These are phyloP conservation scores for Russula abietina DNA, from an alignment of 768 basidiomycete genomes.

Conservation along the genomic window DNA sequence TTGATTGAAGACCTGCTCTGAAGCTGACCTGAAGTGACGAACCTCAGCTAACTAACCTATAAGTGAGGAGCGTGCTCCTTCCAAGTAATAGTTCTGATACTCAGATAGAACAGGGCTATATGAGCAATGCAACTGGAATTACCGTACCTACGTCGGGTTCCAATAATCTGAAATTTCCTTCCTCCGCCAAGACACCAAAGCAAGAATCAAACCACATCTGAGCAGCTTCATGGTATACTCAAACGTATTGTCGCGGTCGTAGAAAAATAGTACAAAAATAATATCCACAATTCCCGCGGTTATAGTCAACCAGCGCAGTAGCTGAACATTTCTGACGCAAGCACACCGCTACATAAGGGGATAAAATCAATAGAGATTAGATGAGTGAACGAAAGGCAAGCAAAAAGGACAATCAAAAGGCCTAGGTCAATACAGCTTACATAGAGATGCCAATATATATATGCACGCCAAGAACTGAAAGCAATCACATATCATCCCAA, in stretches of 20 bases:
- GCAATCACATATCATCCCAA: conserved; percentile 51
- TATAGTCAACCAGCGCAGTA: conserved; percentile 13
- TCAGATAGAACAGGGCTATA: neutral
- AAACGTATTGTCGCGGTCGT: neutral
- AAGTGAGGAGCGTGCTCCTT: neutral
- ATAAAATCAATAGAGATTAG: neutral
- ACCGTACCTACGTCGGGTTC: neutral
- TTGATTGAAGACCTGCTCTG: neutral
- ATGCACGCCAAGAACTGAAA: neutral
- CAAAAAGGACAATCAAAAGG: neutral
- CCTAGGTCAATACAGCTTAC: conserved; percentile 5
- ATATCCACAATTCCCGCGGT: conserved; percentile 11
- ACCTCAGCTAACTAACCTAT: neutral
- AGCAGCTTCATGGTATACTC: conserved; percentile 6
- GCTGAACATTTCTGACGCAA: conserved; percentile 5
- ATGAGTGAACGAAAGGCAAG: neutral
- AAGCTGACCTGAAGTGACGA: neutral
- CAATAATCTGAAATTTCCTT: neutral
- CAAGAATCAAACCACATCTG: neutral
- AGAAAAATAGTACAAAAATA: conserved; percentile 18
- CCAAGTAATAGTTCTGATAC: neutral
- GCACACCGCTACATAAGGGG: conserved; percentile 2
- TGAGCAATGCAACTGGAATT: neutral
- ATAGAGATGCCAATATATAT: conserved; percentile 10
- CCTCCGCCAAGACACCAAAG: no score